Evolutionary conservation across 805 yeast genomes (phyloP), one percentile per base, ranked within the genome.

Genomic region (Metschnikowia koreensis): DNA sequence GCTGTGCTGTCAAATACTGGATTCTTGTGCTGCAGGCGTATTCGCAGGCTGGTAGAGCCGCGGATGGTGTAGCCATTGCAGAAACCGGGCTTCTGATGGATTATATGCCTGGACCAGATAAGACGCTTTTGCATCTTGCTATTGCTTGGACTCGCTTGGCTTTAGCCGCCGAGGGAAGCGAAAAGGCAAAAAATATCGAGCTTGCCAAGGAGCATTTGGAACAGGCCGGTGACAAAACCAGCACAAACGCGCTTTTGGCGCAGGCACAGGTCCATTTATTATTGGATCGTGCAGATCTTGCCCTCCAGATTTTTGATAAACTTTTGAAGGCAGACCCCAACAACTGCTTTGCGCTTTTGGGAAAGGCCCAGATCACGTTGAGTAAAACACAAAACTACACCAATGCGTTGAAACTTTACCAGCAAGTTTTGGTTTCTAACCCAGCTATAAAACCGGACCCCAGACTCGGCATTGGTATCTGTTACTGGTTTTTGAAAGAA

Each of bases 391-490:
- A 82, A 54, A 87, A 87, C 64, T 91, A 84, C 67, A 66, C 79
- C 26, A 83, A 80, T 6, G 91, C 97, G 13, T 77, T 94, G 61
- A 86, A 85, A 65, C 67, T 88, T 33, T 94, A 89, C 69, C 99
- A 94, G 74, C 87, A 86, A 57, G 84, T 88, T 7, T 74, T 94
- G 57, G 77, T 85, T 34, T 75, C 84, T 46, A 85, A 90, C 55
- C 97, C 97, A 1, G 66, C 86, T 37, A 71, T 87, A 59, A 80
- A 81, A 59, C 97, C 98, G 5, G 97, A 93, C 70, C 96, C 97
- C 16, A 79, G 99, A 68, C 80, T 94, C 54, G 99, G 98, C 29
- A 82, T 93, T 54, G 99, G 99, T 36, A 73, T 94, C 57, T 92
- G 97, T 68, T 93, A 85, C 65, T 94, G 97, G 97, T 81, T 81